These are phyloP conservation scores for Xylaria telfairii DNA, from an alignment of 495 filamentous ascomycete genomes.

Conservation along the genomic window DNA sequence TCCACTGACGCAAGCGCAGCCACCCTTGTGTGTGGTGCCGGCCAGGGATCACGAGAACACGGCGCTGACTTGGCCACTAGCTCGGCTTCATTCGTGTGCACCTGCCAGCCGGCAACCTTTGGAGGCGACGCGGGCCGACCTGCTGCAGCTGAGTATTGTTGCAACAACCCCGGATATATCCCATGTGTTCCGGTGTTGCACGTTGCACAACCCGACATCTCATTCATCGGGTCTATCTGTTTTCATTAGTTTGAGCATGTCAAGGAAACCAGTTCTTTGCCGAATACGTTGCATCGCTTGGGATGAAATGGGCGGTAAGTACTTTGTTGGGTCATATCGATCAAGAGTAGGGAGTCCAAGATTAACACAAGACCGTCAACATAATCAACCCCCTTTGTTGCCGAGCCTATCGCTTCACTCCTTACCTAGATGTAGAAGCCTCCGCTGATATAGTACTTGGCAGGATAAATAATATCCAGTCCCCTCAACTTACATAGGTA, in stretches of 20 bases:
- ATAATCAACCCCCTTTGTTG: neutral
- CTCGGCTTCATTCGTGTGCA: constrained; percentile 13
- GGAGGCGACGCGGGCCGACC: constrained; percentile 19
- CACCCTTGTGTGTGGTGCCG: constrained; percentile 21
- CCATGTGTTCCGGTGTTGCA: constrained; percentile 10
- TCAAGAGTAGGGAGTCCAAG: neutral
- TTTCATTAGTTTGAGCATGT: too few relatives aligned
- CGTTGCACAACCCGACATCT: constrained; percentile 7
- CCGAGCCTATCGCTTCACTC: neutral
- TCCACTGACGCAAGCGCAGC: constrained; percentile 25
- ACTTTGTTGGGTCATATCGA: neutral
- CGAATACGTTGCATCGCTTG: neutral
- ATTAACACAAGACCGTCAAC: too few relatives aligned
- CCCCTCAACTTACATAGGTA: neutral
- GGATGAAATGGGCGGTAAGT: neutral
- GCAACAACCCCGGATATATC: constrained; percentile 17
- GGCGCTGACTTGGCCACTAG: constrained; percentile 15
- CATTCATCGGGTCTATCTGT: neutral
- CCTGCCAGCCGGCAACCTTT: constrained; percentile 7
- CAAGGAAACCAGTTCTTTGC: neutral
- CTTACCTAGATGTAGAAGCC: neutral
- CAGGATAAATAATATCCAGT: neutral
- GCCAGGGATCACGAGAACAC: constrained; percentile 15
- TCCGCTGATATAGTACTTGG: neutral
- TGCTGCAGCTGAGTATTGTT: constrained; percentile 22